Percentiles rank a stretch among this genome's conserved stretches.
phyloP scores from a whole-genome alignment of 164 flowering plant species.

The Vitis labrusca region DNA sequence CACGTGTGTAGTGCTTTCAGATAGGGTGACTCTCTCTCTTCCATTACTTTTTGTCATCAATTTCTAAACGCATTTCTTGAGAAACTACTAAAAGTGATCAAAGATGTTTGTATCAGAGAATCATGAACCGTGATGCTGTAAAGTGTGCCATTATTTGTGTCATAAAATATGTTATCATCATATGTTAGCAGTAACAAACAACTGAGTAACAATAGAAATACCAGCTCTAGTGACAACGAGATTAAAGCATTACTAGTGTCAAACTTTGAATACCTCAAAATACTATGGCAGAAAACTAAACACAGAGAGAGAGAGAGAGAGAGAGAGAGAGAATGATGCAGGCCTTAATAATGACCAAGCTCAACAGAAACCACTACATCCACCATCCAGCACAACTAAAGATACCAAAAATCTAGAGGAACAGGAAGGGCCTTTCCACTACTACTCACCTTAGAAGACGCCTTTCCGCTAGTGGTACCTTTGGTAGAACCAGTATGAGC shows the following conservation, averaged over 20 bases:
- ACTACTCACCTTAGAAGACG: conserved; percentile 26
- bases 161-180: too few relatives aligned
- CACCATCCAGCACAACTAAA: not conserved
- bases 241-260: not conserved
- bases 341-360: too few relatives aligned
- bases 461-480: conserved; percentile 44
- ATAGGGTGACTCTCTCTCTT: too few relatives aligned
- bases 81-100: too few relatives aligned
- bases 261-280: not conserved
- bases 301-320: too few relatives aligned
- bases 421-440: conserved; percentile 35
- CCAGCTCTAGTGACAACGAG: not conserved
- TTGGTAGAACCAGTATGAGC: conserved; percentile 46
- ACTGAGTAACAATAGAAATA: not conserved
- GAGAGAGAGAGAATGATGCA: too few relatives aligned
- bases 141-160: too few relatives aligned
- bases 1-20: too few relatives aligned
- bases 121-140: too few relatives aligned
- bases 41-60: too few relatives aligned
- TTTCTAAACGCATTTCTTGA: too few relatives aligned
- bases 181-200: not conserved
- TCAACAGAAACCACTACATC: not conserved
- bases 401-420: not conserved
- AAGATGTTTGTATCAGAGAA: too few relatives aligned
- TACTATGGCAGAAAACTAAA: not conserved